Evolutionary conservation across 352 stramenopile genomes (phyloP).

Genomic region (Pythium plurisporium): DNA sequence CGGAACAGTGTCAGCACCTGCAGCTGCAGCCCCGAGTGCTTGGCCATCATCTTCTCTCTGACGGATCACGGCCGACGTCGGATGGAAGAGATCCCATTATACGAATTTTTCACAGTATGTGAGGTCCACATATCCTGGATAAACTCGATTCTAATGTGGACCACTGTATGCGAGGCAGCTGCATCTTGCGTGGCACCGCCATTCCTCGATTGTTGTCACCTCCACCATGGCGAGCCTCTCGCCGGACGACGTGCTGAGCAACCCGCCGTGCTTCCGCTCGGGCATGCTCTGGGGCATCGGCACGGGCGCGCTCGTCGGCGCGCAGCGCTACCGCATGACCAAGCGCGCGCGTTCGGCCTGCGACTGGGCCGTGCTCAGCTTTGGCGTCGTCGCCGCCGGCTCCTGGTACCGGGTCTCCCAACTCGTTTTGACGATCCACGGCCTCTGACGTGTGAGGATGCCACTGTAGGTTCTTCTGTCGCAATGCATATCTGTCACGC

Average conservation of each 20-base stretch:
- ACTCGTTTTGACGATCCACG: neutral
- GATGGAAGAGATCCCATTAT: constrained; percentile 6
- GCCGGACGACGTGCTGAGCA: constrained; percentile 47
- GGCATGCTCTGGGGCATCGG: constrained; percentile 76
- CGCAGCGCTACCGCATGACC: constrained; percentile 64
- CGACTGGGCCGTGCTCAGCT: constrained; percentile 64
- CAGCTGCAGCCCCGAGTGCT: constrained; percentile 72
- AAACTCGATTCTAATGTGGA: neutral
- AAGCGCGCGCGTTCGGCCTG: constrained; percentile 50
- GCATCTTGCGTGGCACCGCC: neutral
- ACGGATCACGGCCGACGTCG: constrained; percentile 16
- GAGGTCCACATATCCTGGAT: no score
- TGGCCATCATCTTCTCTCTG: constrained; percentile 5
- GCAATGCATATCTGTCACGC: constrained; percentile 42
- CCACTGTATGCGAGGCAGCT: no score
- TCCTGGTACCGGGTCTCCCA: constrained; percentile 42
- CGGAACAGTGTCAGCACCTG: constrained; percentile 76
- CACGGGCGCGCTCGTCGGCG: constrained; percentile 50
- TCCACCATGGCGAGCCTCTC: constrained; percentile 9
- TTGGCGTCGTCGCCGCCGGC: constrained; percentile 43
- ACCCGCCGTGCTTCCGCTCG: constrained; percentile 76
- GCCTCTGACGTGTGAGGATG: neutral
- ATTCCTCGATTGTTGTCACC: neutral
- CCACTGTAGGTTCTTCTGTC: constrained; percentile 56
- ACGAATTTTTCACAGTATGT: neutral